Evolutionary conservation across 257 asterid species (phyloP), one percentile per base, ranked within the genome.

Genomic region (Solanum peruvianum): DNA sequence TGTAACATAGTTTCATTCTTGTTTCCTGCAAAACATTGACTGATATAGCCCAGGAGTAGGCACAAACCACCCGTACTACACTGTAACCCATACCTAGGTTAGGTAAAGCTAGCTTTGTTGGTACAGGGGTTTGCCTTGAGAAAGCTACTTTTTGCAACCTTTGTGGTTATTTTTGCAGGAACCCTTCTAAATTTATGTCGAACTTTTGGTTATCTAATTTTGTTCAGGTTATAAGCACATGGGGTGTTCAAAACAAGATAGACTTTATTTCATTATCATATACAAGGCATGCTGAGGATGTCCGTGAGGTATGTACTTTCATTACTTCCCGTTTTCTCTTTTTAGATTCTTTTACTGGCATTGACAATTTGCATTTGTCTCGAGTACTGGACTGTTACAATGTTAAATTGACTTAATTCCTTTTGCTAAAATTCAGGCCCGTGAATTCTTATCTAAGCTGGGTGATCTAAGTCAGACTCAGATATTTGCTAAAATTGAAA

Each of bases 401-500:
- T 49, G 13, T 81, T 31, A 29, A 81, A 29, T 42, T 85, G 82
- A 37, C n/a, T 52, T 78, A 6, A 78, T 1, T 86, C 56, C 11
- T 83, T 81, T 82, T 89, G 62, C 84, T 72, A 42, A 86, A 82
- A 47, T 88, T 78, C 91, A 96, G 99, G 98, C 98, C 71, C 99
- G 99, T 45, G 93, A 95, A 6, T 93, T 90, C 86, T 95, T 96
- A 70, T 92, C 98, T 84, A 93, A 93, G 93, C 94, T 85, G 77
- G 98, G 98, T 83, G 99, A 96, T 88, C 92, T 96, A 39, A 91
- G 97, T 88, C 97, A 92, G 90, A 93, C 98, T 23, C 98, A 94
- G 89, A 94, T 96, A 77, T 95, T 96, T 89, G 99, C 99, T 42
- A 96, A 96, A 89, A 96, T 96, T 76, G 98, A 95, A 90, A 96